Percentiles rank a stretch among this genome's conserved stretches.
These are phyloP conservation scores for Phylloporus sp. DNA, from an alignment of 768 basidiomycete genomes.

Conservation along the genomic window DNA sequence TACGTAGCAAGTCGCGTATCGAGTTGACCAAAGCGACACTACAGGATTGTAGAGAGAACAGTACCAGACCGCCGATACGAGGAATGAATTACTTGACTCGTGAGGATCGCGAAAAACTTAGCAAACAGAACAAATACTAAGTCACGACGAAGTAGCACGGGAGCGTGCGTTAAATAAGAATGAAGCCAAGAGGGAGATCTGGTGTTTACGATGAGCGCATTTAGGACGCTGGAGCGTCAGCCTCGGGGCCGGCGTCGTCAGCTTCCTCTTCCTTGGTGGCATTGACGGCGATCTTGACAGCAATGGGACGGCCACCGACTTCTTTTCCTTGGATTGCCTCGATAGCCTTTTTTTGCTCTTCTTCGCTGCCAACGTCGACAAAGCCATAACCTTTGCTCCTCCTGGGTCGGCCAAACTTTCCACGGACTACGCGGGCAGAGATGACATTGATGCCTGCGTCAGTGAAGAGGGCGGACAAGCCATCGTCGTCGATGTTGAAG, in stretches of 20 bases:
- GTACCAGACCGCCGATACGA: conserved; percentile 41
- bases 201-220: conserved; percentile 9
- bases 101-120: conserved; percentile 37
- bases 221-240: conserved; percentile 28
- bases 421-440: conserved; percentile 86
- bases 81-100: conserved; percentile 27
- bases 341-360: conserved; percentile 89
- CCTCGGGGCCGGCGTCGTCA: conserved; percentile 34
- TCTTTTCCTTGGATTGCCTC: conserved; percentile 83
- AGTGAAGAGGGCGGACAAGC: conserved; percentile 75
- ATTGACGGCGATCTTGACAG: conserved; percentile 95
- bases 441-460: conserved; percentile 77
- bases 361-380: conserved; percentile 88
- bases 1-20: conserved; percentile 24
- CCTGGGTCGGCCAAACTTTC: conserved; percentile 76
- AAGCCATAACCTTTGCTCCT: conserved; percentile 98
- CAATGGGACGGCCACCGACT: conserved; percentile 77
- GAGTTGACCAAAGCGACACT: conserved; percentile 29
- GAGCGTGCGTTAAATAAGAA: conserved; percentile 24
- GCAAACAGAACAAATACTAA: conserved; percentile 32
- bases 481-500: conserved; percentile 86
- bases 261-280: conserved; percentile 56
- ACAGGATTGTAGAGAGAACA: conserved; percentile 34
- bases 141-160: conserved; percentile 25
- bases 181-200: conserved; percentile 25